These are phyloP conservation scores for Hibiscus syriacus DNA, from an alignment of 345 rosid species.

Conservation along the genomic window DNA sequence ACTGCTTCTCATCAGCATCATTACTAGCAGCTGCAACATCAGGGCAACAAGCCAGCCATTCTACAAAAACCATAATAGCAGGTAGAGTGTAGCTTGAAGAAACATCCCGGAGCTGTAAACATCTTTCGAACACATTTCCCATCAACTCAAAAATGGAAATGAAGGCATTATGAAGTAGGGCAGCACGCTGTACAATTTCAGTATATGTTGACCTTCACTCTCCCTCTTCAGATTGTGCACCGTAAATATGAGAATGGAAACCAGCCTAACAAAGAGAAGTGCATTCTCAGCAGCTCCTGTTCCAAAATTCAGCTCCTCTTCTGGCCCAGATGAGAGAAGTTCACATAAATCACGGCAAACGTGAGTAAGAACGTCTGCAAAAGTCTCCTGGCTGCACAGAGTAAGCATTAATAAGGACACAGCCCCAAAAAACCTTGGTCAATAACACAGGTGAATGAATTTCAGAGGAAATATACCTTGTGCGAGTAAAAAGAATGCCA, in stretches of 20 bases:
- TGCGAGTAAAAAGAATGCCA: too few species aligned
- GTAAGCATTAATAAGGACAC: not conserved
- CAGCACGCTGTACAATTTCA: too few species aligned
- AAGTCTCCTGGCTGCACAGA: slow-evolving; percentile 76
- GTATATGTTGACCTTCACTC: too few species aligned
- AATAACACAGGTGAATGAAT: slow-evolving; percentile 6
- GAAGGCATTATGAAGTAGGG: too few species aligned
- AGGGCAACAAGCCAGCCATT: too few species aligned
- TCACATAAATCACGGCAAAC: slow-evolving; percentile 54
- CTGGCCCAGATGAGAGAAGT: slow-evolving; percentile 57
- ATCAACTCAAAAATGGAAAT: too few species aligned
- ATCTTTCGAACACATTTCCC: slow-evolving; percentile 48
- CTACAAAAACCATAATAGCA: too few species aligned
- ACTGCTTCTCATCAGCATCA: too few species aligned
- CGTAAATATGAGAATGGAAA: slow-evolving; percentile 63
- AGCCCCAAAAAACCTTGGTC: not conserved
- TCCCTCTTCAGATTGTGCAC: too few species aligned
- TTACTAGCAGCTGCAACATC: too few species aligned
- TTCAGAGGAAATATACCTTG: slow-evolving; percentile 43
- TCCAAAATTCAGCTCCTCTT: slow-evolving; percentile 65
- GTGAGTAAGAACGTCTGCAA: slow-evolving; percentile 57
- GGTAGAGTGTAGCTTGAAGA: slow-evolving; percentile 68
- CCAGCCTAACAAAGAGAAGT: slow-evolving; percentile 58
- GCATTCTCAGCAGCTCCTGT: slow-evolving; percentile 57
- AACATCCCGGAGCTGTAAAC: slow-evolving; percentile 54